Percentiles rank a stretch among this genome's conserved stretches.
Conservation (phyloP, 139 green algal species). For the Yamagishiella unicocca region DNA sequence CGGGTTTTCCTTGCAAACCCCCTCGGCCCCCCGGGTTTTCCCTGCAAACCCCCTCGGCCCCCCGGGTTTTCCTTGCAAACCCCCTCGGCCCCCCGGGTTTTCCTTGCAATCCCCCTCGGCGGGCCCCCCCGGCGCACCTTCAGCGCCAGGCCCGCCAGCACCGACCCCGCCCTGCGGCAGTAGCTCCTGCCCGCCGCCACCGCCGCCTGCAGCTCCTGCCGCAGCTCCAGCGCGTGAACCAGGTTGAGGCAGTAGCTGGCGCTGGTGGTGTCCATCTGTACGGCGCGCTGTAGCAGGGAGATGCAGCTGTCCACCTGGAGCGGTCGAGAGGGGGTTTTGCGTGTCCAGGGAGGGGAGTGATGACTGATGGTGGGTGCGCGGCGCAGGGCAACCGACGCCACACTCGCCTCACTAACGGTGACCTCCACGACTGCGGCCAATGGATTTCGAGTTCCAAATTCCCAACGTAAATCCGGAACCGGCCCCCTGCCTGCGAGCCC, state of each 20-base stretch:
- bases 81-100: no score
- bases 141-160: neutral
- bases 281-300: neutral
- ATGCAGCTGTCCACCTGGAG: constrained; percentile 26
- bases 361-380: neutral
- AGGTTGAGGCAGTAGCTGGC: constrained; percentile 69
- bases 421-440: no score
- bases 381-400: constrained; percentile 49
- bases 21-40: no score
- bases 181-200: neutral
- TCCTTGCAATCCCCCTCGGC: no score
- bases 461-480: no score
- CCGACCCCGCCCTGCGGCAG: neutral
- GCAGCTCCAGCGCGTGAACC: constrained; percentile 75
- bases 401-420: no score
- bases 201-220: constrained; percentile 40
- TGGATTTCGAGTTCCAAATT: no score
- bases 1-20: no score
- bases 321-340: neutral
- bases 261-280: constrained; percentile 45
- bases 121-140: neutral
- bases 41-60: no score
- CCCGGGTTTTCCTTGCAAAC: no score
- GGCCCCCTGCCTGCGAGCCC: no score
- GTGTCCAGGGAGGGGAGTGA: neutral